Conservation (phyloP, 2,329 filamentous ascomycete species). For the Exophiala sp. region DNA sequence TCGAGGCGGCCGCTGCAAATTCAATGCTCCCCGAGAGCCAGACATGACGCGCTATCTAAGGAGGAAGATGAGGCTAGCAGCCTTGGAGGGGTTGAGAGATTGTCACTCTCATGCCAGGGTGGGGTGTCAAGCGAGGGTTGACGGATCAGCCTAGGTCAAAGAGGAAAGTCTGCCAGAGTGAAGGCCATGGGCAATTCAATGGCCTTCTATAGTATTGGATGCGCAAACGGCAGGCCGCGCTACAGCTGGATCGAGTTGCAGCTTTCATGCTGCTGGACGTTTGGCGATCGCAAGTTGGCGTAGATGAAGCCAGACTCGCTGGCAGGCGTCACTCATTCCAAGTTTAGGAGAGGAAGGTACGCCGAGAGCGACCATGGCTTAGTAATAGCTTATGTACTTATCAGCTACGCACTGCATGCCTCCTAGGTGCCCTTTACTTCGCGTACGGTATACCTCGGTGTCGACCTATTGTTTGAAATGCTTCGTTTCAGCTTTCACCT, state of each 20-base stretch:
- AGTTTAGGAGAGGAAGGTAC: conserved; percentile 11
- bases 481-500: too few species aligned
- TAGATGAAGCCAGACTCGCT: conserved; percentile 1
- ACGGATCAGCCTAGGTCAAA: conserved; percentile 7
- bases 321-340: conserved; percentile 22
- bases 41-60: conserved; percentile 11
- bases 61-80: background rate
- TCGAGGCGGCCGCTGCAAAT: conserved; percentile 46
- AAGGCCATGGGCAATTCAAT: background rate
- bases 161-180: background rate
- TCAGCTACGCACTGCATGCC: too few species aligned
- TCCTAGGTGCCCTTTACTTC: too few species aligned
- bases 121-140: background rate
- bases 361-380: conserved; percentile 1
- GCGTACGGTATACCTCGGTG: too few species aligned
- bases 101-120: too few species aligned
- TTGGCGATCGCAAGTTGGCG: conserved; percentile 12
- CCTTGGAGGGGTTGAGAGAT: conserved; percentile 1
- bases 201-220: background rate
- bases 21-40: conserved; percentile 20
- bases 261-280: conserved; percentile 14
- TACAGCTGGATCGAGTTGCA: conserved; percentile 2
- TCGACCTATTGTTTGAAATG: too few species aligned
- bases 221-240: conserved; percentile 11
- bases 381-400: background rate